Percentiles rank a stretch among this genome's conserved stretches.
phyloP scores from a whole-genome alignment of 192 early-diverging fungal species.

The Chytriomyces confervae region DNA sequence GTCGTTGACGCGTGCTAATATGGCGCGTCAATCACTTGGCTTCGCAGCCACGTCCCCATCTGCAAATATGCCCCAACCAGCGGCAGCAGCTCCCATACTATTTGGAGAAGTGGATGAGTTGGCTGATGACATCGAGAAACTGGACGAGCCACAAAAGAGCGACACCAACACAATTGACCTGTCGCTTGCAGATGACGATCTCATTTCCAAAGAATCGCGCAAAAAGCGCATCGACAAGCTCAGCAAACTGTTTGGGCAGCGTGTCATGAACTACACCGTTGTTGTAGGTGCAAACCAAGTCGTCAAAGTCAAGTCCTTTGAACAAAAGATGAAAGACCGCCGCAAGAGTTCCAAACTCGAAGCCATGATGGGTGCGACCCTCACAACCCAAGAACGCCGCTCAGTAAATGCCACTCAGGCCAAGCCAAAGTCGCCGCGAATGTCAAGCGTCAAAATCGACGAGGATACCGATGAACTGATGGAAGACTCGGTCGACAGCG shows the following conservation, averaged over 20 bases:
- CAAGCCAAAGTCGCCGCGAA: background rate
- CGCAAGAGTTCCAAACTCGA: constrained; percentile 19
- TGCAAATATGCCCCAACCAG: background rate
- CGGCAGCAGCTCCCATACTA: background rate
- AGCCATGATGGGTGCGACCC: constrained; percentile 11
- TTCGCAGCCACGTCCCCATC: background rate
- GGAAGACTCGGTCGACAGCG: background rate
- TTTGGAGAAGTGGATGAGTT: constrained; percentile 22
- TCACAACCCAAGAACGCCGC: background rate
- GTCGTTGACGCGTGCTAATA: background rate
- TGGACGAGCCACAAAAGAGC: background rate
- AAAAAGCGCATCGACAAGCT: constrained; percentile 57
- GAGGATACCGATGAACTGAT: constrained; percentile 1
- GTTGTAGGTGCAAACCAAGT: constrained; percentile 11
- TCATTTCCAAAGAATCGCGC: constrained; percentile 30
- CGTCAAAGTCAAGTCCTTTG: constrained; percentile 14
- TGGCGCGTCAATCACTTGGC: background rate
- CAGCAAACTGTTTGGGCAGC: constrained; percentile 49
- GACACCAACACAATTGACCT: constrained; percentile 1
- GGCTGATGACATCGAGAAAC: background rate
- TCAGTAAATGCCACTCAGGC: background rate
- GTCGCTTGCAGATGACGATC: background rate
- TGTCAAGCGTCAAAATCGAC: background rate
- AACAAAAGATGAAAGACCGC: constrained; percentile 17
- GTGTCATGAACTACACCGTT: constrained; percentile 42